phyloP scores from a whole-genome alignment of 495 filamentous ascomycete genomes.

The Hypoxylon subgilvum region DNA sequence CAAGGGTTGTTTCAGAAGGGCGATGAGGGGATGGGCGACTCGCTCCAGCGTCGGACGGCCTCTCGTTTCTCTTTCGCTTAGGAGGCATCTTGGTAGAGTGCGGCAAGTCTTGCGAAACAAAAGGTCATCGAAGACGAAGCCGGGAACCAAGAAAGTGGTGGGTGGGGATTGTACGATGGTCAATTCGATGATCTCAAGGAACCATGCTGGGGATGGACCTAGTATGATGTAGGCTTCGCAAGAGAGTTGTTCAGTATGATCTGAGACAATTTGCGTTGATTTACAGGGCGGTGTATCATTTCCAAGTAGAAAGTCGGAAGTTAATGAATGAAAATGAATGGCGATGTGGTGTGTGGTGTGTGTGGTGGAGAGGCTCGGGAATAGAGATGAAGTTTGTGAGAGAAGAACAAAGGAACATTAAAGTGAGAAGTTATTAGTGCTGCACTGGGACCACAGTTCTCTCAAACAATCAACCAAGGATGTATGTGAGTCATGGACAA shows the following conservation, averaged over 20 bases:
- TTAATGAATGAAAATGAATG: conserved; percentile 16
- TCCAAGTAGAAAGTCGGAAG: conserved; percentile 6
- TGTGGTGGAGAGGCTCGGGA: not conserved
- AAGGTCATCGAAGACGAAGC: conserved; percentile 34
- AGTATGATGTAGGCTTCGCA: conserved; percentile 4
- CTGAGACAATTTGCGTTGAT: conserved; percentile 3
- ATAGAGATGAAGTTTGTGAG: not conserved
- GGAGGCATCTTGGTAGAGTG: conserved; percentile 50
- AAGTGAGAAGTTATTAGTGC: conserved; percentile 19
- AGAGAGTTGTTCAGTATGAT: not conserved
- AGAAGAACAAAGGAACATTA: conserved; percentile 34
- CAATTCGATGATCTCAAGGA: conserved; percentile 8
- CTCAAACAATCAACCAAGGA: conserved; percentile 4
- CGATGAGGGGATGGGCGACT: conserved; percentile 60
- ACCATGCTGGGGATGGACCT: conserved; percentile 20
- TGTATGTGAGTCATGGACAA: conserved; percentile 3
- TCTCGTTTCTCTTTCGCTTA: conserved; percentile 62
- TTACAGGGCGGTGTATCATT: conserved; percentile 8
- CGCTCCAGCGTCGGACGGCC: conserved; percentile 49
- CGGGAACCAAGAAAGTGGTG: not conserved
- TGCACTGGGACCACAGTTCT: conserved; percentile 25
- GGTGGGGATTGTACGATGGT: conserved; percentile 2
- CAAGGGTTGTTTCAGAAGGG: conserved; percentile 54
- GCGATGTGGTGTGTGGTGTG: conserved; percentile 3
- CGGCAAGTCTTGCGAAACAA: conserved; percentile 21